Evolutionary conservation across 176 grass and related monocot genomes (phyloP).

Genomic region (Musa troglodytarum): DNA sequence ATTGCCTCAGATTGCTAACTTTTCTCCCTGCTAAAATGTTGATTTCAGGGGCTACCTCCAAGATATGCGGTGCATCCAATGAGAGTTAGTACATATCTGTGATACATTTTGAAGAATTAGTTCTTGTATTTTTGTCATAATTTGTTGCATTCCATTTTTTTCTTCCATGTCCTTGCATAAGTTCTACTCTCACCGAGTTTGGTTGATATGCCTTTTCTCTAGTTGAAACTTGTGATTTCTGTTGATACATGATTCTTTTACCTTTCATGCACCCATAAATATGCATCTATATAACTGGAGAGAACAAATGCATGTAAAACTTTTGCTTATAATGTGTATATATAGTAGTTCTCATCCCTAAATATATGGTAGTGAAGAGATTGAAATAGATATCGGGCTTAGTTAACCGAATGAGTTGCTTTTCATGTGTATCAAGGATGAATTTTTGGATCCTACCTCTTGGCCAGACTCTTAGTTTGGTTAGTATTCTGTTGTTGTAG

Average conservation of each 20-base stretch:
- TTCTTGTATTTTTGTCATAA: background rate
- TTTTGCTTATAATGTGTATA: background rate
- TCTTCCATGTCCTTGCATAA: slow-evolving; percentile 1
- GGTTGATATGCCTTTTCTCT: background rate
- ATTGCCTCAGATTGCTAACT: background rate
- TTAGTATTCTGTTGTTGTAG: background rate
- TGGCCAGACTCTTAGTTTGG: too few relatives aligned
- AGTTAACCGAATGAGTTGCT: background rate
- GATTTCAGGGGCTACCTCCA: slow-evolving; percentile 79
- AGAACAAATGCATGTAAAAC: background rate
- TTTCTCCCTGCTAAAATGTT: slow-evolving; percentile 23
- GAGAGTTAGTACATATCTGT: slow-evolving; percentile 58
- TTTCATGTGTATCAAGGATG: too few relatives aligned
- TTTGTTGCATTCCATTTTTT: background rate
- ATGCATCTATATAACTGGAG: background rate
- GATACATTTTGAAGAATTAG: slow-evolving; percentile 9
- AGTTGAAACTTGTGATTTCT: background rate
- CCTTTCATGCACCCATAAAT: background rate
- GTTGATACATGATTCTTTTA: background rate
- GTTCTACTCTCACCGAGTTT: background rate
- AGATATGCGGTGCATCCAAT: slow-evolving; percentile 97
- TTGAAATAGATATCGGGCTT: background rate
- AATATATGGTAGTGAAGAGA: slow-evolving; percentile 2
- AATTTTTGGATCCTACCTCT: too few relatives aligned
- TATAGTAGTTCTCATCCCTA: background rate